phyloP scores from a whole-genome alignment of 2,329 filamentous ascomycete genomes.

The Cladosporium sp. region DNA sequence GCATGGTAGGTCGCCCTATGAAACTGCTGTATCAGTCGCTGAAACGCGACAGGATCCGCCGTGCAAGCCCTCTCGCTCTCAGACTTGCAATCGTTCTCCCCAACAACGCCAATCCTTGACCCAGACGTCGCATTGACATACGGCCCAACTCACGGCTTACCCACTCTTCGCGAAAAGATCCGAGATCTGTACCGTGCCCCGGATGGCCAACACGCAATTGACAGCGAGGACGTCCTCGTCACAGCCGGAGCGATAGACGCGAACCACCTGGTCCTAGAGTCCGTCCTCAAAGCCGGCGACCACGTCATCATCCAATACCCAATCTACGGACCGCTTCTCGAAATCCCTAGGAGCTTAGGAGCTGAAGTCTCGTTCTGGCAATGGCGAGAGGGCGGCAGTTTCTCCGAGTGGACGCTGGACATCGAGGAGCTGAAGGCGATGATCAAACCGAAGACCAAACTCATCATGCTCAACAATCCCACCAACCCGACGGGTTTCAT shows the following conservation, averaged over 20 bases:
- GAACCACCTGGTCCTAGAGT: constrained; percentile 73
- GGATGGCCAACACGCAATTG: not conserved
- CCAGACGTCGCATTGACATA: not conserved
- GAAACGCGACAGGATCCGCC: not conserved
- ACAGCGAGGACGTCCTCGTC: constrained; percentile 62
- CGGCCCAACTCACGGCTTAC: not conserved
- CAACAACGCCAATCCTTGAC: not conserved
- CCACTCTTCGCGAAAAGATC: not conserved
- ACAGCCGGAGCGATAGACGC: constrained; percentile 75
- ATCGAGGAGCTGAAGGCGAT: constrained; percentile 59
- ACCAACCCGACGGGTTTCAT: constrained; percentile 76
- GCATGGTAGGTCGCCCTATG: not conserved
- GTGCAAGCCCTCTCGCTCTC: constrained; percentile 4
- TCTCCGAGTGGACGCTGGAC: constrained; percentile 60
- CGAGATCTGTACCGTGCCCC: not conserved
- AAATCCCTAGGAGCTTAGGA: constrained; percentile 66
- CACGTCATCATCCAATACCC: constrained; percentile 84
- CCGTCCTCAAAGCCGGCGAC: constrained; percentile 64
- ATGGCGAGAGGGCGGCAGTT: constrained; percentile 35
- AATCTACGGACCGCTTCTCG: constrained; percentile 78
- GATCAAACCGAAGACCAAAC: constrained; percentile 63
- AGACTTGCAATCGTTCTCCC: constrained; percentile 1
- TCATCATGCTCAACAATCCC: constrained; percentile 64
- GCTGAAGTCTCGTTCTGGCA: constrained; percentile 74
- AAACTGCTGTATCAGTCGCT: not conserved